A percentile compares a stretch with the other conserved stretches of the same genome.
phyloP scores from a whole-genome alignment of 139 green algal species.

The Trebouxia sp. region DNA sequence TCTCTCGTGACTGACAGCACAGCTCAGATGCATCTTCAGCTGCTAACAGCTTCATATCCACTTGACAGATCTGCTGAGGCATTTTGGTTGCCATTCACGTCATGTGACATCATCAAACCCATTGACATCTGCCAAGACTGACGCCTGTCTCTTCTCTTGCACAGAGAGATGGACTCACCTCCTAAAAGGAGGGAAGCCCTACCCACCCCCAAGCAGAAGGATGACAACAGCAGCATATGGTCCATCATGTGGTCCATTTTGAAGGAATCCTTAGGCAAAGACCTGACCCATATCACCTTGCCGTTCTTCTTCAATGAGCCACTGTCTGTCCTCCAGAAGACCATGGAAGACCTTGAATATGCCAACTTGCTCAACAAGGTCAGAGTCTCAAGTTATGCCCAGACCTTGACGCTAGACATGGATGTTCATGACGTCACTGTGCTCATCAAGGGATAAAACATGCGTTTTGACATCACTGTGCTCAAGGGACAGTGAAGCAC shows the following conservation, averaged over 20 bases:
- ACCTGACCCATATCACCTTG: slow-evolving; percentile 86
- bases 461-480: no score
- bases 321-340: slow-evolving; percentile 82
- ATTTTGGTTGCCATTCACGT: no score
- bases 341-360: slow-evolving; percentile 86
- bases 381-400: neutral
- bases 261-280: slow-evolving; percentile 82
- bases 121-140: neutral
- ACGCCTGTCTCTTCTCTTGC: neutral
- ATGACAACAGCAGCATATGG: slow-evolving; percentile 53
- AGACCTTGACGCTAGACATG: neutral
- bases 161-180: neutral
- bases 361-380: slow-evolving; percentile 75
- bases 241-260: slow-evolving; percentile 89
- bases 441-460: neutral
- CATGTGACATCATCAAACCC: neutral
- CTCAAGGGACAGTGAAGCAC: no score
- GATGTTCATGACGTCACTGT: no score
- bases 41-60: no score
- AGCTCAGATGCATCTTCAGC: no score
- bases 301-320: slow-evolving; percentile 97
- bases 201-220: slow-evolving; percentile 63
- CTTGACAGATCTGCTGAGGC: no score
- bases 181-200: slow-evolving; percentile 44
- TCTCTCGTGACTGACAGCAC: no score